Base-by-base conservation (phyloP, 495 filamentous ascomycete genomes). In the Penicillium taxi region DNA sequence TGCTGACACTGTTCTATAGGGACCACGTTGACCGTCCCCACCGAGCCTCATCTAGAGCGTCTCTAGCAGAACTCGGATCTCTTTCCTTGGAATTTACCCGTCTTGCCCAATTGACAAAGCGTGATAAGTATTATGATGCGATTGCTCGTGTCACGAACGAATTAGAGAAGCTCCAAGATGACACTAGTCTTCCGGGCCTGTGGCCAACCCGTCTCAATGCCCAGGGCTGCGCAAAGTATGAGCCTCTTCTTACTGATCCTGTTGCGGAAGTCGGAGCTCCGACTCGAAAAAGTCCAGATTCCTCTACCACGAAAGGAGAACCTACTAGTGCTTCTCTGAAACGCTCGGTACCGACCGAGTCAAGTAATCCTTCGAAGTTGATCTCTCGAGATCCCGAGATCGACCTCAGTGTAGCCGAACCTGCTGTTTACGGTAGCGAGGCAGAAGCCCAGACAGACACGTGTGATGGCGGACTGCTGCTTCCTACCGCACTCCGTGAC, bases 41-140 rank as follows among this genome's bases (percentile, higher is more conserved):
- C 48, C 73, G 75, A 23, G 86, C 86, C 0, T 72, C 69, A 44
- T 64, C 55, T 11, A 64, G 67, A 35, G 75, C 77, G 15, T 74
- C 81, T 22, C 66, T 93, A 15, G 89, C 91, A 0, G 91, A 98
- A 57, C 56, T 98, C 28, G 93, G 91, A 6, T 87, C 86, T 14
- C 69, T 98, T 26, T 81, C 82, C n/a, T 69, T 98, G 59, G 91
- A 98, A 60, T 96, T 96, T 54, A 98, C 91, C 5, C 78, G 91
- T 16, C 70, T 98, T 26, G 84, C 91, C 4, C 91, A 96, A 56
- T 68, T 98, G 41, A 96, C 93, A 6, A 79, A 82, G 41, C 67
- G 95, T 31, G 58, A 80, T 25, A 89, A 78, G 47, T 98, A 96
- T 60, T 98, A 95, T 44, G 91, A 98, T 67, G 91, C 93, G 2